Percentiles rank a stretch among this genome's conserved stretches.
Conservation (phyloP, 129 eudicot species). For the Erigeron canadensis region DNA sequence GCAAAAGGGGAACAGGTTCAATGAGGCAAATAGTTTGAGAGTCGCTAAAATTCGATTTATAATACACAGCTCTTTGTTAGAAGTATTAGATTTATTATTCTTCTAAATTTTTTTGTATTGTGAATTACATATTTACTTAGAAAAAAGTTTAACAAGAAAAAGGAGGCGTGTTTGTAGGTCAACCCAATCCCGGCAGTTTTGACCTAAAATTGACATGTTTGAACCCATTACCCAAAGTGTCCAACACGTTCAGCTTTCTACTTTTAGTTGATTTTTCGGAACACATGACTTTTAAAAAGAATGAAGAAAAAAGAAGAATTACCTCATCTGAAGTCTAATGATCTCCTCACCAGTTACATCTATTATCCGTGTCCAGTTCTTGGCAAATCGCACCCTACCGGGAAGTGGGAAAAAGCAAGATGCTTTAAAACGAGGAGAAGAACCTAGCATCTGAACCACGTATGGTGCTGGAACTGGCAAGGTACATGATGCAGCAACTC, state of each 20-base stretch:
- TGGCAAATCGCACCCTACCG: conserved; percentile 39
- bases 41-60: background rate
- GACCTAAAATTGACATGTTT: background rate
- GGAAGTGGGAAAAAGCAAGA: conserved; percentile 54
- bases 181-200: background rate
- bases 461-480: conserved; percentile 55
- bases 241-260: background rate
- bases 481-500: conserved; percentile 75
- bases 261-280: background rate
- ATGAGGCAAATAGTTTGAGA: background rate
- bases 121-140: too few species aligned
- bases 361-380: conserved; percentile 48
- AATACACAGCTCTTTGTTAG: background rate
- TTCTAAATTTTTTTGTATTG: too few species aligned
- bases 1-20: background rate
- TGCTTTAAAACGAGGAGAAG: conserved; percentile 43
- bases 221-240: background rate
- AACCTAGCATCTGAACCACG: conserved; percentile 51
- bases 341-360: conserved; percentile 67
- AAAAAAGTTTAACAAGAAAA: background rate
- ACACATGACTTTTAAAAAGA: background rate
- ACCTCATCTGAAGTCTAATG: conserved; percentile 83
- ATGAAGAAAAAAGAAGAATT: background rate
- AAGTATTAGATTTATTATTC: background rate
- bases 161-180: background rate